Base-by-base conservation (phyloP, 805 yeast genomes). In the Lipomyces japonicus region DNA sequence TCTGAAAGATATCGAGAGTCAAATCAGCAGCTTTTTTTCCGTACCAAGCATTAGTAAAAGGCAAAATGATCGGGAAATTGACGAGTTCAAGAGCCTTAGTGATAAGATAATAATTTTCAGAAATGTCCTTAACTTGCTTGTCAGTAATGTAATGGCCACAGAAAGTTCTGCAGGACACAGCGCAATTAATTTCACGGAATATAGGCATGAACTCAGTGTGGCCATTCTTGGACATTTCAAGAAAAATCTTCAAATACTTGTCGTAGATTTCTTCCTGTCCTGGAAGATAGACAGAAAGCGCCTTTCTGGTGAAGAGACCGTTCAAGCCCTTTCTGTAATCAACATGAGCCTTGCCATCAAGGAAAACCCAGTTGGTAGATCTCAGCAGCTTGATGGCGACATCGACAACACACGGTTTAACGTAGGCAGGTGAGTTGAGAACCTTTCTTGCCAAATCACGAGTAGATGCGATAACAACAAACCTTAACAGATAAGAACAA, bases 1-100 rank as follows among this genome's bases (percentile, higher is more conserved):
- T 71, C 64, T 82, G 96, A 63, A 93, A 89, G 61, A 88, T 82
- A 61, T 80, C 83, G 97, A 93, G 91, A 16, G 96, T 87, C 75
- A 83, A 80, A 67, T 93, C 95, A 50, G 97, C 95, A 64, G 90
- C 85, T 66, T 77, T 81, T 74, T 86, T 84, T 60, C 98, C 98
- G 70, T 90, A 87, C 98, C 98, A 93, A 31, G 98, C 84, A 74
- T 91, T 93, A 55, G 98, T 89, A 76, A 77, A 93, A 26, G 98
- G 98, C 42, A 93, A 69, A 58, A 93, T 91, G 63, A 93, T 86
- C 56, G 98, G 98, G 81, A 93, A 93, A 75, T 93, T 93, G 55
- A 93, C 98, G 60, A 93, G 79, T 72, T 93, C 98, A 65, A 93
- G 77, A 24, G 98, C 98, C 53, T 95, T 95, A 12, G 98, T 93